Evolutionary conservation across 768 basidiomycete species (phyloP).

Genomic region (Tylopilus sp.): DNA sequence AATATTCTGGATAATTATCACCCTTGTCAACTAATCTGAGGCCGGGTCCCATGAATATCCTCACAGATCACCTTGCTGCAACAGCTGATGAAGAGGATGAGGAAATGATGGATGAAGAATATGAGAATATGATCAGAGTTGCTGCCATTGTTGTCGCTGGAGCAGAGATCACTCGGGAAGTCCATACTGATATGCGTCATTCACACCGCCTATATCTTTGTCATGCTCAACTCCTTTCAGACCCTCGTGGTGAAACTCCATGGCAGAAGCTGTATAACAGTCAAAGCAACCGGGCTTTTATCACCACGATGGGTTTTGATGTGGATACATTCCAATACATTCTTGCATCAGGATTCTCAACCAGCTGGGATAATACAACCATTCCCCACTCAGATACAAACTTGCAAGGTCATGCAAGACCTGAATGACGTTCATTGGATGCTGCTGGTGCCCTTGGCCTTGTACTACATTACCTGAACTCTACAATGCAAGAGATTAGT

Average conservation of each 20-base stretch:
- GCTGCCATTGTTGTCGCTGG: background rate
- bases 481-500: conserved; percentile 35
- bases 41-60: too few species aligned
- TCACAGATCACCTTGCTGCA: too few species aligned
- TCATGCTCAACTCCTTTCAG: background rate
- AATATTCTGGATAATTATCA: too few species aligned
- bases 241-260: background rate
- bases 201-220: background rate
- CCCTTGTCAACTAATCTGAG: too few species aligned
- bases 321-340: background rate
- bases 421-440: conserved; percentile 23
- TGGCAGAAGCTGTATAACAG: background rate
- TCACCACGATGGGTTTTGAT: background rate
- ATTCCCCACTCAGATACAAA: background rate
- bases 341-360: background rate
- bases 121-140: too few species aligned
- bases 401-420: conserved; percentile 15
- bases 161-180: background rate
- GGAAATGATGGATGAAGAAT: too few species aligned
- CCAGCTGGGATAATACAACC: background rate
- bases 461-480: conserved; percentile 39
- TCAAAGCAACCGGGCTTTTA: background rate
- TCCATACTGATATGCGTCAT: background rate
- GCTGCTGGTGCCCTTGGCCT: conserved; percentile 41
- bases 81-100: too few species aligned